Evolutionary conservation across 805 yeast genomes (phyloP).

Genomic region (Zygosaccharomyces gambellarensis): DNA sequence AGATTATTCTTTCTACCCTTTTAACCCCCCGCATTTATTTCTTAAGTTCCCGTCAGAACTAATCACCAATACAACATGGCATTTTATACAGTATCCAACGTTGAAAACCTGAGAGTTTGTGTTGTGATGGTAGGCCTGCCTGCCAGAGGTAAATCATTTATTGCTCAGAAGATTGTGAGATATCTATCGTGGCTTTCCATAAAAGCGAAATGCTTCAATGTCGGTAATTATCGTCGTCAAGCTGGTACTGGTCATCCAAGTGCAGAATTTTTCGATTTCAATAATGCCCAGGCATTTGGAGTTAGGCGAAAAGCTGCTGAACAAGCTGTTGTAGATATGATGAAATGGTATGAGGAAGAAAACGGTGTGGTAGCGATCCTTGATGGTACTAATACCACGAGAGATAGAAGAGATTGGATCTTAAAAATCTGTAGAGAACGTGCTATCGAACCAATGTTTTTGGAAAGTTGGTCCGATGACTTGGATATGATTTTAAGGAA

Average conservation of each 20-base stretch:
- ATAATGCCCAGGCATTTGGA: slow-evolving; percentile 58
- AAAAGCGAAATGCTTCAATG: slow-evolving; percentile 80
- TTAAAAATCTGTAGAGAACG: slow-evolving; percentile 56
- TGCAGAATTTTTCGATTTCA: slow-evolving; percentile 74
- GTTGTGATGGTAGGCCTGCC: slow-evolving; percentile 87
- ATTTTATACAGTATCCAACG: slow-evolving; percentile 39
- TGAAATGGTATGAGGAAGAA: slow-evolving; percentile 77
- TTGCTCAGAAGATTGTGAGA: slow-evolving; percentile 89
- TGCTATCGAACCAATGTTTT: slow-evolving; percentile 80
- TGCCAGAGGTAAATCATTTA: slow-evolving; percentile 90
- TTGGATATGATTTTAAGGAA: slow-evolving; percentile 71
- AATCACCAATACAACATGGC: slow-evolving; percentile 13
- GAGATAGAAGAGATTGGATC: slow-evolving; percentile 61
- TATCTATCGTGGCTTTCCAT: slow-evolving; percentile 91
- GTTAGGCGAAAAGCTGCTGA: slow-evolving; percentile 66
- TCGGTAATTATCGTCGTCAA: slow-evolving; percentile 76
- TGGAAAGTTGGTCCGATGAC: slow-evolving; percentile 90
- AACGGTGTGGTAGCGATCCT: slow-evolving; percentile 86
- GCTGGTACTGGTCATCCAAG: slow-evolving; percentile 45
- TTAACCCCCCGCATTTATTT: background rate
- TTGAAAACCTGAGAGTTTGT: slow-evolving; percentile 64
- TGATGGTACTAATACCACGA: slow-evolving; percentile 89
- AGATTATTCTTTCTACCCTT: background rate
- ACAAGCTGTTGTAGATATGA: slow-evolving; percentile 70
- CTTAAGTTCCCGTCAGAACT: background rate